Percentiles rank a stretch among this genome's conserved stretches.
These are phyloP conservation scores for Neonectria faginata DNA, from an alignment of 2,329 filamentous ascomycete genomes.

Conservation along the genomic window DNA sequence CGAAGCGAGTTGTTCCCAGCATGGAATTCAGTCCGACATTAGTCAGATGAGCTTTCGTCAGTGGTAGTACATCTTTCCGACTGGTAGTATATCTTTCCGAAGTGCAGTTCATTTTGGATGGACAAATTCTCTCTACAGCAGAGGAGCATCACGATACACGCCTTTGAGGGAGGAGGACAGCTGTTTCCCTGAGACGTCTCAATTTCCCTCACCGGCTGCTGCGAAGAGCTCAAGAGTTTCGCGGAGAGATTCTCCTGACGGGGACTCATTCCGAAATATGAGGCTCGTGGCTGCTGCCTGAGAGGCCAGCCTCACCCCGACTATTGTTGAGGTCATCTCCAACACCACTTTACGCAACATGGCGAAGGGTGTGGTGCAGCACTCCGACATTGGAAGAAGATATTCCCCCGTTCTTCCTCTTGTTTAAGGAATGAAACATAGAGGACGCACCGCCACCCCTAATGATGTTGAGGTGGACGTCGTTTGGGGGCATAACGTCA, in stretches of 20 bases:
- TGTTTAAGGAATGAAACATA: constrained; percentile 50
- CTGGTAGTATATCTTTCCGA: no score
- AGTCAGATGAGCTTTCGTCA: constrained; percentile 45
- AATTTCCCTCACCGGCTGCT: background rate
- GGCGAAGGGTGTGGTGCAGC: constrained; percentile 49
- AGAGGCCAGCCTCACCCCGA: constrained; percentile 53
- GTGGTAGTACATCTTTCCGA: no score
- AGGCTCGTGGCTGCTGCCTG: constrained; percentile 59
- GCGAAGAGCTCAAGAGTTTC: constrained; percentile 51
- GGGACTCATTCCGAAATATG: constrained; percentile 64
- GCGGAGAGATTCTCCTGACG: constrained; percentile 45
- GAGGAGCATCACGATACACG: no score
- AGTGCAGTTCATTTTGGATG: no score
- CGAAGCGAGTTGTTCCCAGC: no score
- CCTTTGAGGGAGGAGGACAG: constrained; percentile 44
- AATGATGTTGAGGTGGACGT: constrained; percentile 51
- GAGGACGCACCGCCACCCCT: constrained; percentile 53
- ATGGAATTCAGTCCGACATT: no score
- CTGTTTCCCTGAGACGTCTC: no score
- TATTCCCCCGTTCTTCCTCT: constrained; percentile 55
- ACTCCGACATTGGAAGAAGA: constrained; percentile 42
- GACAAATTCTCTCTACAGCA: no score
- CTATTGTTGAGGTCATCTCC: constrained; percentile 60
- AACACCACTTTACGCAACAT: constrained; percentile 58
- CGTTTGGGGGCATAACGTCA: constrained; percentile 45